phyloP scores from a whole-genome alignment of 257 asterid genomes.

The Penstemon newberryi region DNA sequence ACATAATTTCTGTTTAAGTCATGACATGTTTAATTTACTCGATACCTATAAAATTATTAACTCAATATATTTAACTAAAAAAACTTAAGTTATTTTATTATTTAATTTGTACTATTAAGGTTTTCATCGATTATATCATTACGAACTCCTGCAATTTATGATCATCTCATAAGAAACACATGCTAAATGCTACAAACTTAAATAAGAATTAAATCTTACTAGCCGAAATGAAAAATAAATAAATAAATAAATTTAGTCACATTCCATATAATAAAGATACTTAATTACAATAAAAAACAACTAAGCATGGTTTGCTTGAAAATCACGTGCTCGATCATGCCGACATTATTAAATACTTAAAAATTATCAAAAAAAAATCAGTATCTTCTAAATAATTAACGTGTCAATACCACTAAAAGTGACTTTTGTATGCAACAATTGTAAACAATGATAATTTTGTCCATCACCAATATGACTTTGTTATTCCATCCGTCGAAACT shows the following conservation, averaged over 20 bases:
- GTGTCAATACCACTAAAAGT: not conserved
- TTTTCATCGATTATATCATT: no score
- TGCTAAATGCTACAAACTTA: not conserved
- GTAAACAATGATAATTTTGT: not conserved
- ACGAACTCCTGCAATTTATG: no score
- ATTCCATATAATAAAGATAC: not conserved
- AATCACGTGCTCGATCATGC: not conserved
- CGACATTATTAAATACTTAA: not conserved
- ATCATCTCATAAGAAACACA: not conserved
- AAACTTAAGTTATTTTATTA: no score
- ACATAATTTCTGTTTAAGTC: no score
- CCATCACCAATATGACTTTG: not conserved
- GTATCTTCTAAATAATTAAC: not conserved
- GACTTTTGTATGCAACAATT: not conserved
- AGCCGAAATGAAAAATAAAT: not conserved
- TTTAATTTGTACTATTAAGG: not conserved
- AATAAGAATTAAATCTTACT: not conserved
- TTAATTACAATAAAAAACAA: no score
- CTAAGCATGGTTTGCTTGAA: not conserved
- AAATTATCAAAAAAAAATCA: not conserved
- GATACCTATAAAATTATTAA: no score
- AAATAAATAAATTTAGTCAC: not conserved
- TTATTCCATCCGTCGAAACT: not conserved
- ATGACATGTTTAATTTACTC: no score
- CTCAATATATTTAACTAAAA: no score